These are phyloP conservation scores for Gracilaria domingensis DNA, from an alignment of 23 red algal genomes.

Conservation along the genomic window DNA sequence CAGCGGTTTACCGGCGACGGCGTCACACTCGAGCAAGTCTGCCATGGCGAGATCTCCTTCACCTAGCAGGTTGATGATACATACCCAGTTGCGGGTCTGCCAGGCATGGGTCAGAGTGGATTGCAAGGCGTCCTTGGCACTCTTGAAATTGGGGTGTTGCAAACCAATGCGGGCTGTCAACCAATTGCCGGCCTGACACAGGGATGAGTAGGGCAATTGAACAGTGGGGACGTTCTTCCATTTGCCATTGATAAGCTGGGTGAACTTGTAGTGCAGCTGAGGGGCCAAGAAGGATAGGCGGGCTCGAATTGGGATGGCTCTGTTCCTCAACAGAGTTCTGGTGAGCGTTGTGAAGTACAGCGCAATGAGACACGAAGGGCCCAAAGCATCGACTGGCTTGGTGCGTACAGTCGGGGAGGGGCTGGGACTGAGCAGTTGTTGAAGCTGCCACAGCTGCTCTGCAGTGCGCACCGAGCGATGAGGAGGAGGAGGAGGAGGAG, in stretches of 20 bases:
- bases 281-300: constrained; percentile 56
- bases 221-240: constrained; percentile 70
- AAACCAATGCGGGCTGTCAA: constrained; percentile 28
- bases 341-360: constrained; percentile 67
- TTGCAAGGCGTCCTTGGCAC: constrained; percentile 51
- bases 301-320: constrained; percentile 24
- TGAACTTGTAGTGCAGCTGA: constrained; percentile 59
- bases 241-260: constrained; percentile 42
- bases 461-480: background rate
- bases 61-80: constrained; percentile 13
- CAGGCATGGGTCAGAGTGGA: constrained; percentile 55
- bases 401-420: constrained; percentile 29
- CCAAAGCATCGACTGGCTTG: constrained; percentile 64
- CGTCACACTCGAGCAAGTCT: constrained; percentile 53
- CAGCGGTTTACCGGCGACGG: constrained; percentile 33
- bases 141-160: constrained; percentile 43
- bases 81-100: constrained; percentile 43
- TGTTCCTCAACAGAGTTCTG: constrained; percentile 47
- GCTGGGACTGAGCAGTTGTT: constrained; percentile 1
- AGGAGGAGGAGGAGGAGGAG: background rate
- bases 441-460: constrained; percentile 31
- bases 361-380: constrained; percentile 47
- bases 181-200: constrained; percentile 47
- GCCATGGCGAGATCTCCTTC: constrained; percentile 20
- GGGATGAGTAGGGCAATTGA: constrained; percentile 46